These are phyloP conservation scores for Paecilomyces dactylethromorphus DNA, from an alignment of 2,329 filamentous ascomycete species.

Conservation along the genomic window DNA sequence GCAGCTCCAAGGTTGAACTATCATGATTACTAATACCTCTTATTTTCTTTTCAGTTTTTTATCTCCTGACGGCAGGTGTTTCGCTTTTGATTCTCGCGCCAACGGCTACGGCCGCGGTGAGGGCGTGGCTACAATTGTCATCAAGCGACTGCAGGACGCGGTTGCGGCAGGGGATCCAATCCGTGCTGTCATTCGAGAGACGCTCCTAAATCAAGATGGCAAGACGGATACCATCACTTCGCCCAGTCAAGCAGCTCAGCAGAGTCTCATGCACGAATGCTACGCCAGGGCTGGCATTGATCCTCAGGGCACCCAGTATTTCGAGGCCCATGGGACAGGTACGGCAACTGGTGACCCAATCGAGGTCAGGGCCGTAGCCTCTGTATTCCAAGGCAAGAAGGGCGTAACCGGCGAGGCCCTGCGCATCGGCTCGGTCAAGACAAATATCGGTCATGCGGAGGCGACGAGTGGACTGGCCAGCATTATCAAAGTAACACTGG, in stretches of 20 bases:
- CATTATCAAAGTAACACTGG: conserved; percentile 11
- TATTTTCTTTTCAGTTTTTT: conserved; percentile 2
- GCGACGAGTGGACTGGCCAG: conserved; percentile 5
- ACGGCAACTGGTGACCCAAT: not conserved
- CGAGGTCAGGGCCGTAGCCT: not conserved
- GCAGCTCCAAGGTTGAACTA: too few relatives aligned
- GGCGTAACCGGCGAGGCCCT: not conserved
- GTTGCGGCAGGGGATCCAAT: not conserved
- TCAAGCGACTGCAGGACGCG: conserved; percentile 11
- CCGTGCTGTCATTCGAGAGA: conserved; percentile 3
- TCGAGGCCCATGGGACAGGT: conserved; percentile 4
- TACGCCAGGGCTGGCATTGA: conserved; percentile 1
- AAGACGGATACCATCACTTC: conserved; percentile 1
- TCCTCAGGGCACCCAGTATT: conserved; percentile 1
- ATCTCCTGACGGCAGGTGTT: conserved; percentile 4
- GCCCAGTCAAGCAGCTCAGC: not conserved
- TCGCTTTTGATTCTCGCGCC: conserved; percentile 9
- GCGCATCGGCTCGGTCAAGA: not conserved
- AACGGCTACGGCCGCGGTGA: conserved; percentile 15
- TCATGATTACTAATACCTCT: too few relatives aligned
- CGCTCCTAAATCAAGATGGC: conserved; percentile 1
- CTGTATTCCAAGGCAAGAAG: not conserved
- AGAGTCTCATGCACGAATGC: not conserved
- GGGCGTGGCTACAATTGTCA: conserved; percentile 9
- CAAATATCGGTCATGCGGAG: conserved; percentile 6